These are phyloP conservation scores for Purpureocillium lavendulum DNA, from an alignment of 2,329 filamentous ascomycete genomes.

Conservation along the genomic window DNA sequence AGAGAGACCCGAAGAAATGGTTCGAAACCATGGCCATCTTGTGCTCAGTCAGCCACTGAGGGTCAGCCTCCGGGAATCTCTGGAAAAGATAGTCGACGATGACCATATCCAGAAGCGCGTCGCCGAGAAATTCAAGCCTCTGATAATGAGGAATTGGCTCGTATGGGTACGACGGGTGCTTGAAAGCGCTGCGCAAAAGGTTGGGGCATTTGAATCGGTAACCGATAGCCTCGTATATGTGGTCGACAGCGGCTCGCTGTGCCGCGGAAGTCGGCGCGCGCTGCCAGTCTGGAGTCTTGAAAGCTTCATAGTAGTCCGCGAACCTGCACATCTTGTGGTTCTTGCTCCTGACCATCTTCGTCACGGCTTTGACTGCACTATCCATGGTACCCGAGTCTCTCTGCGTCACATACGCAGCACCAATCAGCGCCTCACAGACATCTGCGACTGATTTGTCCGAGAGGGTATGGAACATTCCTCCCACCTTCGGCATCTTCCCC, in stretches of 20 bases:
- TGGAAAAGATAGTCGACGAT: constrained; percentile 78
- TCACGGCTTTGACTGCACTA: constrained; percentile 55
- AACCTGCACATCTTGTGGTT: constrained; percentile 64
- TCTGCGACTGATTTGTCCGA: constrained; percentile 89
- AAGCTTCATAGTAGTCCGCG: constrained; percentile 63
- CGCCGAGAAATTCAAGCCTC: constrained; percentile 84
- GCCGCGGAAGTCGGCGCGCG: constrained; percentile 49
- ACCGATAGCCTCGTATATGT: constrained; percentile 49
- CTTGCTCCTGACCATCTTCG: constrained; percentile 57
- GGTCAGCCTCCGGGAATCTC: constrained; percentile 68
- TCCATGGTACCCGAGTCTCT: constrained; percentile 36
- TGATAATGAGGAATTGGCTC: constrained; percentile 84
- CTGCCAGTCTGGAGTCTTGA: constrained; percentile 66
- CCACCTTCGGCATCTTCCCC: constrained; percentile 52
- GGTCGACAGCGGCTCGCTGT: constrained; percentile 59
- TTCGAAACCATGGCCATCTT: constrained; percentile 99
- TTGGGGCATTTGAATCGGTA: constrained; percentile 66
- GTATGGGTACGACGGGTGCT: constrained; percentile 78
- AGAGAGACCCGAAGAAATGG: constrained; percentile 79
- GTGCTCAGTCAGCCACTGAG: constrained; percentile 96
- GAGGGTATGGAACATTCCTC: constrained; percentile 50
- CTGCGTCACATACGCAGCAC: constrained; percentile 61
- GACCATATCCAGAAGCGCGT: constrained; percentile 78
- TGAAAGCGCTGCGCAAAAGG: constrained; percentile 76
- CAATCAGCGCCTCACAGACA: constrained; percentile 90